Base-by-base conservation (phyloP, 164 flowering plant species). In the Amborella trichopoda region DNA sequence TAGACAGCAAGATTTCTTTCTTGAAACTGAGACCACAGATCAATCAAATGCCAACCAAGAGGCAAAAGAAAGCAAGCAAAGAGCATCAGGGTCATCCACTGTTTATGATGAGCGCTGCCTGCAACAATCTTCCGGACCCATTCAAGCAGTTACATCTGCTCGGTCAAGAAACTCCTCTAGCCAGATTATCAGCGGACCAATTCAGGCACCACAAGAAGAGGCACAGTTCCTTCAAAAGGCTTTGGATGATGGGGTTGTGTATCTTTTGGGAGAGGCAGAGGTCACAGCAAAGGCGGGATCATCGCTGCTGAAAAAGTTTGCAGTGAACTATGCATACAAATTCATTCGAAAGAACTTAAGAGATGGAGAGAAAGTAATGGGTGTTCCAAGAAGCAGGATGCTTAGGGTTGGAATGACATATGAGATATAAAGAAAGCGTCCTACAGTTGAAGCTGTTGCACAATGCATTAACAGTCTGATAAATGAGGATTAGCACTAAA, bases 371-470 rank as follows among this genome's bases (percentile, higher is more conserved):
- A 67, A 67, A 44, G 38, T 64, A 0, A 28, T 80, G 64, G 69
- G 51, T 3, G 72, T 86, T n/a, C 95, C 95, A 11, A 48, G 46
- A 6, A 42, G 46, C 13, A 70, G 68, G 60, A 68, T 86, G 45
- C 75, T 86, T 22, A 64, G 67, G 56, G 95, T 86, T 38, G 95
- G 95, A 41, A 79, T 81, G 88, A 71, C 79, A 11, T 81, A 77
- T 26, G 91, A 86, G 58, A 60, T 80, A 44, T 68, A 48, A 54
- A n/a, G n/a, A n/a, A n/a, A n/a, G n/a, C n/a, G n/a, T n/a, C n/a
- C n/a, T n/a, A n/a, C n/a, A n/a, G n/a, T n/a, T n/a, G n/a, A n/a
- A n/a, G n/a, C n/a, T n/a, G n/a, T n/a, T n/a, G n/a, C n/a, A n/a
- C n/a, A n/a, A n/a, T n/a, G n/a, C n/a, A n/a, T n/a, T n/a, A n/a